Evolutionary conservation across 73 alveolate genomes (phyloP), one percentile per base, ranked within the genome.

Genomic region (Symbiodinium pilosum): DNA sequence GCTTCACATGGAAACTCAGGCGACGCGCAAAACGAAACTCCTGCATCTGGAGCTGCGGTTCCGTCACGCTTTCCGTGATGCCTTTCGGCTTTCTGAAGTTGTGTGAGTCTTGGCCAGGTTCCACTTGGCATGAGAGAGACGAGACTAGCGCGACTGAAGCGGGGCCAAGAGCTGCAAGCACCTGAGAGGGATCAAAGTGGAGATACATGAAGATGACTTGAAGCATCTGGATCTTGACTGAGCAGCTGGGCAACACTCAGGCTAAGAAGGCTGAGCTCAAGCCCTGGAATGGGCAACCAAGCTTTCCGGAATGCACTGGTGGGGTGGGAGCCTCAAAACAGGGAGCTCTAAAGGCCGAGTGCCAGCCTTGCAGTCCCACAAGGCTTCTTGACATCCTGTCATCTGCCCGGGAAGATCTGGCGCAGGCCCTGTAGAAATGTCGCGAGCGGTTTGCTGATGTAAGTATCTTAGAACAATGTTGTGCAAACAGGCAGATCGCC

Each of bases 271-370:
- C 39, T 91, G 88, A 56, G 97, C 64, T 51, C 97, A 21, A 69
- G 77, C 32, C 77, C 97, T 30, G 38, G 52, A 32, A 83, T 68
- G 30, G 97, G 97, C 34, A 39, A 83, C 40, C 83, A 56, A 9
- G 97, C 97, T 28, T 91, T 91, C 68, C 97, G 97, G 32, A 71
- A 91, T 91, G 97, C 97, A 47, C 77, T 91, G 56, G n/a, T 69
- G 52, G 97, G 81, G 94, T 64, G 9, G 41, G 85, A 36, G 77
- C 77, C 77, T 28, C 11, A 11, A 16, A 24, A 24, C 28, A 16
- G 32, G 77, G 28, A 2, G 77, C 77, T 64, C 77, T 3, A 12
- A 64, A 11, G 14, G 28, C 38, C 32, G 32, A 18, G 21, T 16
- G 28, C 21, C 16, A 64, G 11, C 77, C 30, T 32, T 34, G 47